These are phyloP conservation scores for Trichocladium antarcticum DNA, from an alignment of 495 filamentous ascomycete species.

Conservation along the genomic window DNA sequence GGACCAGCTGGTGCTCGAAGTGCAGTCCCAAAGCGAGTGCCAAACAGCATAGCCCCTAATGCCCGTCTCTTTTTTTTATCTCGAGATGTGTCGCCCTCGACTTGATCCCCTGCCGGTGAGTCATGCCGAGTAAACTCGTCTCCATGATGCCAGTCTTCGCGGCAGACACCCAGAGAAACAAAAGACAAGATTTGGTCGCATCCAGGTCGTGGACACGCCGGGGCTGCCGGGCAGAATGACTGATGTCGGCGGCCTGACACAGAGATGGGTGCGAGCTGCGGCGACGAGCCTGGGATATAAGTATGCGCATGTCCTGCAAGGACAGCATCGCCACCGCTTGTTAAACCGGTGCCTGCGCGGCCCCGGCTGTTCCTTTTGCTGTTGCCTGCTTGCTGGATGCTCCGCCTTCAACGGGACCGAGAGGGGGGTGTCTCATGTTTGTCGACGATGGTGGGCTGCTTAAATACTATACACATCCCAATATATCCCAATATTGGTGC, in stretches of 20 bases:
- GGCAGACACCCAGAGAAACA: background rate
- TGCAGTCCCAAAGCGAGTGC: background rate
- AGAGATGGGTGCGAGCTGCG: background rate
- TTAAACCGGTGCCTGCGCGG: background rate
- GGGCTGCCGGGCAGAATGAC: too few relatives aligned
- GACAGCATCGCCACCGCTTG: background rate
- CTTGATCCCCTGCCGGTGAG: background rate
- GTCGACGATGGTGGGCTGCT: constrained; percentile 1
- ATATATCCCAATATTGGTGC: too few relatives aligned
- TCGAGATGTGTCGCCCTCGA: background rate
- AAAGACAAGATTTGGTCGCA: too few relatives aligned
- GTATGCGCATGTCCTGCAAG: background rate
- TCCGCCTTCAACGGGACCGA: constrained; percentile 2
- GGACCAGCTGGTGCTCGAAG: background rate
- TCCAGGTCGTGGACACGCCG: too few relatives aligned
- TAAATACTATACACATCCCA: too few relatives aligned
- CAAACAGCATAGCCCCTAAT: background rate
- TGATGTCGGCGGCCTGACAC: background rate
- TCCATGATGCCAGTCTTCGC: background rate
- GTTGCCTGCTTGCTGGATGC: constrained; percentile 11
- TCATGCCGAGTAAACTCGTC: background rate
- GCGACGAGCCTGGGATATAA: constrained; percentile 2
- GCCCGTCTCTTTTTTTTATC: background rate
- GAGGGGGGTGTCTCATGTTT: background rate
- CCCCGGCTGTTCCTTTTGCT: background rate